Percentiles rank a stretch among this genome's conserved stretches.
Conservation (phyloP, 352 stramenopile species). For the Globisporangium rhizosaccharum region DNA sequence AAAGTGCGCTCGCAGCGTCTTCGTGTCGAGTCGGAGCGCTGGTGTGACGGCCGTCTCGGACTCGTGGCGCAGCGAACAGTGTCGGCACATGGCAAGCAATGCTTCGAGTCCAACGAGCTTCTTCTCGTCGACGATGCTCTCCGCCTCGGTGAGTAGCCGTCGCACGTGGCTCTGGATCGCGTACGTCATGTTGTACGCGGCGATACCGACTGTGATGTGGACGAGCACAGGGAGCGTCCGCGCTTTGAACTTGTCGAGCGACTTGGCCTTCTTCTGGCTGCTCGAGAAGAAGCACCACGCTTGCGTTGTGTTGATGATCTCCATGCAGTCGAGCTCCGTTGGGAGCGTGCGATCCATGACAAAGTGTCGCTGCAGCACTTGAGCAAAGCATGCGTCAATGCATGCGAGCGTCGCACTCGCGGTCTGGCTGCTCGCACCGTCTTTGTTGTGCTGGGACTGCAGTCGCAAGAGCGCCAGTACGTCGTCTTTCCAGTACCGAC, state of each 20-base stretch:
- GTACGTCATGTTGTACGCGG: constrained; percentile 68
- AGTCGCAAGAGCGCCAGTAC: constrained; percentile 41
- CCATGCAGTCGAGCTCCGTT: constrained; percentile 60
- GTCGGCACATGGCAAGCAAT: constrained; percentile 22
- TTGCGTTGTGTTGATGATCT: constrained; percentile 78
- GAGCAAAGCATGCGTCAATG: constrained; percentile 23
- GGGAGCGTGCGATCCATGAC: constrained; percentile 32
- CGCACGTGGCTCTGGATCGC: constrained; percentile 62
- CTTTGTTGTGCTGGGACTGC: constrained; percentile 70
- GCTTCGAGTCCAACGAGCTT: constrained; percentile 62
- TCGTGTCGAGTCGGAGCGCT: constrained; percentile 24
- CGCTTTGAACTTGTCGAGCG: constrained; percentile 24
- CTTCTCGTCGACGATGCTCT: constrained; percentile 66
- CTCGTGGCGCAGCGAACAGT: neutral
- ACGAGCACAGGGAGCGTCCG: constrained; percentile 42
- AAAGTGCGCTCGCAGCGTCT: constrained; percentile 22
- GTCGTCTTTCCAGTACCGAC: constrained; percentile 71
- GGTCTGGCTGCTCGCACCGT: constrained; percentile 17
- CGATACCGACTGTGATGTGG: constrained; percentile 47
- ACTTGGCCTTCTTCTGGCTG: constrained; percentile 24
- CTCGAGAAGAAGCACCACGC: constrained; percentile 75
- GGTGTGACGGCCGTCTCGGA: neutral
- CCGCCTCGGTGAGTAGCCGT: constrained; percentile 43
- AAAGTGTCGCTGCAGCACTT: constrained; percentile 46
- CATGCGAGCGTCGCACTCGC: constrained; percentile 20